Evolutionary conservation across 139 green algal species (phyloP).

Genomic region (Chlamydomonas sp.): DNA sequence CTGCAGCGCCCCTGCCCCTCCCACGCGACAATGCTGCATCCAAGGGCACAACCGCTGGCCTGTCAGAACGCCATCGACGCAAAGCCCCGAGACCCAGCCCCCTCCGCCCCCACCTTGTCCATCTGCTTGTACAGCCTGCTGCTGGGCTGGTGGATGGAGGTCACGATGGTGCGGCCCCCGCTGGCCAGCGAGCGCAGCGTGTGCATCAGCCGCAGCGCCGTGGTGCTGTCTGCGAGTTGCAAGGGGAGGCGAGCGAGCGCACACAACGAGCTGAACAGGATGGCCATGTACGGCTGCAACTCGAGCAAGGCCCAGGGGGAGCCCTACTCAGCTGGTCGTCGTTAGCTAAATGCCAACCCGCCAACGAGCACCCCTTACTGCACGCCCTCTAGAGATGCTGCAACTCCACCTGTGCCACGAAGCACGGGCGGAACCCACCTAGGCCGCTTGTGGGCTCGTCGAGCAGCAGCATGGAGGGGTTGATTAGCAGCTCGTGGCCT

Average conservation of each 20-base stretch:
- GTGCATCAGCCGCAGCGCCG: slow-evolving; percentile 86
- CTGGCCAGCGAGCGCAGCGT: slow-evolving; percentile 75
- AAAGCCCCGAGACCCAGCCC: neutral
- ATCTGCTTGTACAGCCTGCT: slow-evolving; percentile 86
- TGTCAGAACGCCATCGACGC: too few relatives aligned
- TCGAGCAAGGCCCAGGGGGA: too few relatives aligned
- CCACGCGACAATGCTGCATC: too few relatives aligned
- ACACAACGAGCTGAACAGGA: too few relatives aligned
- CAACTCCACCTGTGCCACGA: neutral
- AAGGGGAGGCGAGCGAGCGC: neutral
- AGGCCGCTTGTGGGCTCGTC: slow-evolving; percentile 52
- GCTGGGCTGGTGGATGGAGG: slow-evolving; percentile 96
- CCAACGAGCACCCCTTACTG: too few relatives aligned
- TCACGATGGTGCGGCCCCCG: slow-evolving; percentile 82
- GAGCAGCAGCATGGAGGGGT: slow-evolving; percentile 92
- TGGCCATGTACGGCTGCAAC: too few relatives aligned
- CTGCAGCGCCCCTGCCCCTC: too few relatives aligned
- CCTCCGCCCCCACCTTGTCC: slow-evolving; percentile 43
- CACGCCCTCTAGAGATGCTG: neutral
- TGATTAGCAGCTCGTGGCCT: slow-evolving; percentile 91
- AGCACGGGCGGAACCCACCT: slow-evolving; percentile 42
- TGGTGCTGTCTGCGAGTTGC: slow-evolving; percentile 82
- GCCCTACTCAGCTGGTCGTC: too few relatives aligned
- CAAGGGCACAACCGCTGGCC: too few relatives aligned
- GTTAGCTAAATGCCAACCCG: too few relatives aligned